Evolutionary conservation across 805 yeast species (phyloP).

Genomic region (Starmera amethionina): DNA sequence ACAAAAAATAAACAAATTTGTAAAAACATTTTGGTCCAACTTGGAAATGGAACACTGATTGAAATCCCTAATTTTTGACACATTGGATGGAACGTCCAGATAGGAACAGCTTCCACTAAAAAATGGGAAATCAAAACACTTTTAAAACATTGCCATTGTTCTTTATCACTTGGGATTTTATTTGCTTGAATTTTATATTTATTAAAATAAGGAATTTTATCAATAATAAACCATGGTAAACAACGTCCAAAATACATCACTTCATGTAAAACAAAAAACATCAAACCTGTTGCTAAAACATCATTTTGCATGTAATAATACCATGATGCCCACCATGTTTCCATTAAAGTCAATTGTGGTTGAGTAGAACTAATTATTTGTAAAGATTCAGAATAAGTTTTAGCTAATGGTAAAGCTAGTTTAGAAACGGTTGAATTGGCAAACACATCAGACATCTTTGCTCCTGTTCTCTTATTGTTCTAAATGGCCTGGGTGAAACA

Average conservation of each 20-base stretch:
- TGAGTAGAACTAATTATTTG: background rate
- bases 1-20: slow-evolving; percentile 76
- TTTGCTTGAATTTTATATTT: slow-evolving; percentile 85
- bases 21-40: slow-evolving; percentile 39
- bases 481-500: no score
- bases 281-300: slow-evolving; percentile 80
- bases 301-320: slow-evolving; percentile 82
- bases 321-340: slow-evolving; percentile 82
- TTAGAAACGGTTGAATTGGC: no score
- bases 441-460: no score
- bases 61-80: slow-evolving; percentile 74
- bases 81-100: slow-evolving; percentile 94
- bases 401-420: background rate
- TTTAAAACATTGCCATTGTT: slow-evolving; percentile 90
- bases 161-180: slow-evolving; percentile 67
- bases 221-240: slow-evolving; percentile 87
- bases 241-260: slow-evolving; percentile 85
- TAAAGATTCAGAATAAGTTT: background rate
- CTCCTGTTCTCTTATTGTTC: no score
- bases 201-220: slow-evolving; percentile 74
- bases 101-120: slow-evolving; percentile 90
- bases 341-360: slow-evolving; percentile 36
- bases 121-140: slow-evolving; percentile 80
- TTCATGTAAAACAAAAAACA: slow-evolving; percentile 80
- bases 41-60: slow-evolving; percentile 80